Conservation (phyloP, 2,329 filamentous ascomycete species). For the Cordyceps fumosorosea region DNA sequence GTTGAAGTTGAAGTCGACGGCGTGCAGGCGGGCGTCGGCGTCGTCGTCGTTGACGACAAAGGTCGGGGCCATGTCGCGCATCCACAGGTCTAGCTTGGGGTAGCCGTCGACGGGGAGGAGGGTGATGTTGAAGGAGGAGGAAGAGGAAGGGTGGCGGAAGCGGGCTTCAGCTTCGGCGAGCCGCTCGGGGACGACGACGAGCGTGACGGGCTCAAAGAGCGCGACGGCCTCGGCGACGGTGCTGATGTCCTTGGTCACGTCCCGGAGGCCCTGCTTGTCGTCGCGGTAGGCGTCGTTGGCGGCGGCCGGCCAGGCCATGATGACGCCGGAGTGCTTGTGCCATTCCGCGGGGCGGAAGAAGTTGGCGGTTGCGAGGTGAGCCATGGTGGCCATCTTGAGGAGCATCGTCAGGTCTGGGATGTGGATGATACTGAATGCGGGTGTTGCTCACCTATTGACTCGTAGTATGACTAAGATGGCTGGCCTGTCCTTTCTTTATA, state of each 20-base stretch:
- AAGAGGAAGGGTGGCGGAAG: background rate
- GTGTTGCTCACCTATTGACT: background rate
- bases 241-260: conserved; percentile 20
- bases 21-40: conserved; percentile 9
- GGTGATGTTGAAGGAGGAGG: conserved; percentile 4
- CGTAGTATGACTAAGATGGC: background rate
- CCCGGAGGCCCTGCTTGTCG: conserved; percentile 5
- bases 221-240: conserved; percentile 21
- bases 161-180: conserved; percentile 13
- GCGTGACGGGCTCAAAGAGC: conserved; percentile 21
- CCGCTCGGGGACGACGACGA: conserved; percentile 16
- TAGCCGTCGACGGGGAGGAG: conserved; percentile 13
- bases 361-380: background rate
- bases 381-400: background rate
- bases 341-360: conserved; percentile 11
- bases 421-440: background rate
- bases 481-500: background rate
- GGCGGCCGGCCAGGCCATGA: conserved; percentile 12
- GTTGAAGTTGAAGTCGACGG: conserved; percentile 23
- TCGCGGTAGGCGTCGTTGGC: conserved; percentile 12
- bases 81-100: conserved; percentile 20
- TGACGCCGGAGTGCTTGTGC: conserved; percentile 6
- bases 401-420: background rate
- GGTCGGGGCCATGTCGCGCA: conserved; percentile 23
- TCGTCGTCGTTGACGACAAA: conserved; percentile 15